Percentiles rank a stretch among this genome's conserved stretches.
phyloP scores from a whole-genome alignment of 179 eudicot species.

The Silene noctiflora region DNA sequence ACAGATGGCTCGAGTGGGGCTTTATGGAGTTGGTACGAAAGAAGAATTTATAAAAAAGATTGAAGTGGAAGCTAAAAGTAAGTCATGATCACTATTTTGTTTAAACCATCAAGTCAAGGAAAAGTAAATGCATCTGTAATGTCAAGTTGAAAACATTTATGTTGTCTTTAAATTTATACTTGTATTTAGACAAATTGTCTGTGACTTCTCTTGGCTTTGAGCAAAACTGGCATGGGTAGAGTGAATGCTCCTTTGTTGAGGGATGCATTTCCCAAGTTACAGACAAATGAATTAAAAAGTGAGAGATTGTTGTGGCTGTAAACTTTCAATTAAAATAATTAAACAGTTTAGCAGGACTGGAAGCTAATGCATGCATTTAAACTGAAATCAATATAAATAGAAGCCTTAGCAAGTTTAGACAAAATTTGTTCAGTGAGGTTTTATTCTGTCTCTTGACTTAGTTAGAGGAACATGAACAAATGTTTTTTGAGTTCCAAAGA shows the following conservation, averaged over 20 bases:
- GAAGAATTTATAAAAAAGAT: constrained; percentile 58
- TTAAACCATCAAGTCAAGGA: not conserved
- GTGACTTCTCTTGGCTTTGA: not conserved
- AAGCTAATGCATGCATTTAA: too few species aligned
- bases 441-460: too few species aligned
- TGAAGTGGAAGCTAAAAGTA: constrained; percentile 61
- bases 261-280: constrained; percentile 7
- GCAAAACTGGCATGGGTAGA: not conserved
- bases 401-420: too few species aligned
- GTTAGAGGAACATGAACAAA: too few species aligned
- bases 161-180: not conserved
- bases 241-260: constrained; percentile 5
- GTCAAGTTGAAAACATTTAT: not conserved
- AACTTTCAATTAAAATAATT: too few species aligned
- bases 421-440: too few species aligned
- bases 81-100: constrained; percentile 20
- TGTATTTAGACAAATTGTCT: not conserved
- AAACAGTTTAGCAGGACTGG: too few species aligned
- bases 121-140: not conserved
- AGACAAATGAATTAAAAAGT: not conserved
- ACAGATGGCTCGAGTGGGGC: constrained; percentile 74
- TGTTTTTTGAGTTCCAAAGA: too few species aligned
- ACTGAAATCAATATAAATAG: too few species aligned
- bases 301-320: not conserved
- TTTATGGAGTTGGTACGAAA: constrained; percentile 53